phyloP scores from a whole-genome alignment of 768 basidiomycete genomes.

The Imleria badia region DNA sequence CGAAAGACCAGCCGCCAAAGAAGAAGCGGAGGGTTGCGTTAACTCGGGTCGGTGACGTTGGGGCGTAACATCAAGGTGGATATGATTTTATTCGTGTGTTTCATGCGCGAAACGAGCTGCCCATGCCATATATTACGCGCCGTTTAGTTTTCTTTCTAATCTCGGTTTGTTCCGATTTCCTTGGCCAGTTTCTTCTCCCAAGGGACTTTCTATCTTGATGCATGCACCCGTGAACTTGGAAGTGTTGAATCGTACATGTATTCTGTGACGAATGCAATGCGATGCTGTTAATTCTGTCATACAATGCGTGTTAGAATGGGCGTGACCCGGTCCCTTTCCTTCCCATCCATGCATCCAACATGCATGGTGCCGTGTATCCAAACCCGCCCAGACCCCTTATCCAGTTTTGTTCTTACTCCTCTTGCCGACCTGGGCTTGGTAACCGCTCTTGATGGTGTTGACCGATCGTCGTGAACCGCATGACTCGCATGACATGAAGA shows the following conservation, averaged over 20 bases:
- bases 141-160: conserved; percentile 12
- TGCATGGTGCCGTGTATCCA: neutral
- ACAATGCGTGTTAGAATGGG: conserved; percentile 6
- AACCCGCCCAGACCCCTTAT: conserved; percentile 38
- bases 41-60: conserved; percentile 64
- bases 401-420: conserved; percentile 81
- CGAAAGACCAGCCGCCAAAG: conserved; percentile 63
- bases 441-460: conserved; percentile 97
- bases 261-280: conserved; percentile 23
- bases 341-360: conserved; percentile 2
- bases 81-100: conserved; percentile 4
- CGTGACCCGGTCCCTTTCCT: no score
- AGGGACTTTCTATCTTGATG: conserved; percentile 7
- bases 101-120: neutral
- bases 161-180: conserved; percentile 11
- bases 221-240: conserved; percentile 1
- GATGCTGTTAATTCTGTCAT: conserved; percentile 9
- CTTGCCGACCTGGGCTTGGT: conserved; percentile 93
- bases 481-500: conserved; percentile 94
- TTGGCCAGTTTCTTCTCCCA: neutral
- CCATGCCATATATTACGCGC: conserved; percentile 14
- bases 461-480: conserved; percentile 91
- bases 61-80: conserved; percentile 11
- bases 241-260: conserved; percentile 20
- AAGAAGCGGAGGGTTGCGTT: conserved; percentile 83